Conservation (phyloP, 2,329 filamentous ascomycete species). For the Dactylellina sp. region DNA sequence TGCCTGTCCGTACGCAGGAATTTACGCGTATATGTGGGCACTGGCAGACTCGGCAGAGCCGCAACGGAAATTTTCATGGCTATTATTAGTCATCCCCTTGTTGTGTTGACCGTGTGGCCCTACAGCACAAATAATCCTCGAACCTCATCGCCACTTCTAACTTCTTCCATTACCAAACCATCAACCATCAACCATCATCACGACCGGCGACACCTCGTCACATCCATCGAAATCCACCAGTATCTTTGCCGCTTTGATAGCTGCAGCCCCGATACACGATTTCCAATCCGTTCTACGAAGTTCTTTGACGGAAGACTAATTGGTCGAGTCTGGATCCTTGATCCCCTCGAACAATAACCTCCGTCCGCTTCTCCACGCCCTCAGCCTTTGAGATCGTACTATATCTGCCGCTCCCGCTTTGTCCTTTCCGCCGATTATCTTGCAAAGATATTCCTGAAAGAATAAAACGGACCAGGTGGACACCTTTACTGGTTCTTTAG, state of each 20-base stretch:
- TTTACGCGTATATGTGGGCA: slow-evolving; percentile 11
- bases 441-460: slow-evolving; percentile 42
- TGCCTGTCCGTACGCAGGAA: slow-evolving; percentile 8
- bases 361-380: slow-evolving; percentile 21
- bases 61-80: slow-evolving; percentile 30
- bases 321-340: slow-evolving; percentile 42
- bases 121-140: slow-evolving; percentile 28
- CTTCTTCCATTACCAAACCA: slow-evolving; percentile 29
- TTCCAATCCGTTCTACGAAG: slow-evolving; percentile 15
- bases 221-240: slow-evolving; percentile 30
- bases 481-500: slow-evolving; percentile 56
- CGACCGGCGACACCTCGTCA: slow-evolving; percentile 33
- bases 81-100: slow-evolving; percentile 51
- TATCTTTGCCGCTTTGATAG: slow-evolving; percentile 55
- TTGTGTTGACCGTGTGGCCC: neutral
- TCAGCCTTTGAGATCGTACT: slow-evolving; percentile 48
- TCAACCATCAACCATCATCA: slow-evolving; percentile 41
- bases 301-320: slow-evolving; percentile 35
- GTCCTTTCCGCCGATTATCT: slow-evolving; percentile 33
- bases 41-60: slow-evolving; percentile 23
- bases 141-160: slow-evolving; percentile 27
- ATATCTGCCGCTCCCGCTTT: slow-evolving; percentile 43
- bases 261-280: slow-evolving; percentile 38
- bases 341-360: slow-evolving; percentile 15
- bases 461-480: slow-evolving; percentile 47